Percentiles rank a stretch among this genome's conserved stretches.
Evolutionary conservation across 2,329 filamentous ascomycete genomes (phyloP).

Genomic region (Colletotrichum limetticola): DNA sequence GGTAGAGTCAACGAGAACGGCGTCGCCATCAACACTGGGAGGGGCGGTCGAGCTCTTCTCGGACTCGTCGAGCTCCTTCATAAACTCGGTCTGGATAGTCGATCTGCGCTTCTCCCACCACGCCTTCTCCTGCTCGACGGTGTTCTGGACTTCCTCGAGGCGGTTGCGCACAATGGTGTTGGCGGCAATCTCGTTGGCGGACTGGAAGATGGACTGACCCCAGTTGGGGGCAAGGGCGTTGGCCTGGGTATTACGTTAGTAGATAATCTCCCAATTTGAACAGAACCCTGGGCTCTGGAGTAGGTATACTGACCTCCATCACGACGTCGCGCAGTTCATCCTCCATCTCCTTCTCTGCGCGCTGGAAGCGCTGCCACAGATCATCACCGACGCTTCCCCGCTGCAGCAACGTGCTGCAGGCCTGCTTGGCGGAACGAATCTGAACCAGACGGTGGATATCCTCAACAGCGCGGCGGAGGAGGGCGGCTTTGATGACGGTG

Average conservation of each 20-base stretch:
- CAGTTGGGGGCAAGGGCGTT: conserved; percentile 90
- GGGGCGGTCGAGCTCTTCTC: conserved; percentile 56
- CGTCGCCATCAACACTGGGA: conserved; percentile 78
- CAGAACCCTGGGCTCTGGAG: background rate
- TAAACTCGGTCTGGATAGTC: conserved; percentile 79
- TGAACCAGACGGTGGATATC: conserved; percentile 93
- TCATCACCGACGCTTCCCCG: conserved; percentile 95
- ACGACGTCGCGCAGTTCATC: conserved; percentile 95
- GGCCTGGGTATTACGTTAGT: conserved; percentile 66
- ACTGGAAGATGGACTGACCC: conserved; percentile 97
- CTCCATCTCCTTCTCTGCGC: conserved; percentile 98
- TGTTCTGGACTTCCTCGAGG: conserved; percentile 78
- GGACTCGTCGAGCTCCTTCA: conserved; percentile 83
- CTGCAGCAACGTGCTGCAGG: conserved; percentile 84
- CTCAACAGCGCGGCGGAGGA: conserved; percentile 89
- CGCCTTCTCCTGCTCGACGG: conserved; percentile 78
- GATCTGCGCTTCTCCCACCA: conserved; percentile 92
- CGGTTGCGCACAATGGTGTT: conserved; percentile 81
- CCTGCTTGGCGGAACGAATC: conserved; percentile 88
- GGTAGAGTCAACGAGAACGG: conserved; percentile 77
- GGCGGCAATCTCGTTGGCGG: conserved; percentile 93
- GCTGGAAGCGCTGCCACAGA: conserved; percentile 89
- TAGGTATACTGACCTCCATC: conserved; percentile 73
- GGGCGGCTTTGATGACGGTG: conserved; percentile 85
- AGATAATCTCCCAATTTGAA: background rate